Evolutionary conservation across 257 asterid genomes (phyloP).

Genomic region (Petrea volubilis): DNA sequence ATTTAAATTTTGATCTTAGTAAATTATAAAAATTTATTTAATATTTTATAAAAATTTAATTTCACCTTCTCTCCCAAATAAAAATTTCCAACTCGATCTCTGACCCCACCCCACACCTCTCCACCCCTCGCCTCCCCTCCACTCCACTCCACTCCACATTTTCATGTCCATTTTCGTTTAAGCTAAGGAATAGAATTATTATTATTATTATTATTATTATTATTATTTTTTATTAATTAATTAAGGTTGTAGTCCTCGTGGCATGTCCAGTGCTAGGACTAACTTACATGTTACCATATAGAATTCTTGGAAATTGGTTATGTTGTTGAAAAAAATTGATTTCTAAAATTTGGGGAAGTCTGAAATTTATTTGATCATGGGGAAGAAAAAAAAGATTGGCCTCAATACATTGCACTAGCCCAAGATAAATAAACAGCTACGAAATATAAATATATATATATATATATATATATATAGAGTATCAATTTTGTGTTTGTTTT

Average conservation of each 20-base stretch:
- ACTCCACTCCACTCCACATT: not conserved
- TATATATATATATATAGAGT: too few species aligned
- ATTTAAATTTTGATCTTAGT: too few species aligned
- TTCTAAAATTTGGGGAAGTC: not conserved
- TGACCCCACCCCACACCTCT: too few species aligned
- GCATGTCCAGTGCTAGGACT: not conserved
- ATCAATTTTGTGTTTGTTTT: too few species aligned
- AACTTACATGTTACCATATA: slow-evolving; percentile 1
- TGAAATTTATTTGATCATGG: not conserved
- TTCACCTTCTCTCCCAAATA: too few species aligned
- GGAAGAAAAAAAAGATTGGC: not conserved
- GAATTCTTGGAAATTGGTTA: slow-evolving; percentile 9
- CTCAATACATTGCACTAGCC: not conserved
- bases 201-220: not conserved
- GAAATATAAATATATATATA: too few species aligned
- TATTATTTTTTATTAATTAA: not conserved
- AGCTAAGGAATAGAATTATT: not conserved
- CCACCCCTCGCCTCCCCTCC: not conserved
- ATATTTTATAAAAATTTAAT: too few species aligned
- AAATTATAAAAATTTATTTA: too few species aligned
- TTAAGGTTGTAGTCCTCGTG: slow-evolving; percentile 8
- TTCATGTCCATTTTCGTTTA: not conserved
- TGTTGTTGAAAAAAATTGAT: not conserved
- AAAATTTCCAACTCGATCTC: too few species aligned
- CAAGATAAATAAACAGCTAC: not conserved